Conservation (phyloP, 1,284 basidiomycete species). For the Fomitiporia mediterranea region DNA sequence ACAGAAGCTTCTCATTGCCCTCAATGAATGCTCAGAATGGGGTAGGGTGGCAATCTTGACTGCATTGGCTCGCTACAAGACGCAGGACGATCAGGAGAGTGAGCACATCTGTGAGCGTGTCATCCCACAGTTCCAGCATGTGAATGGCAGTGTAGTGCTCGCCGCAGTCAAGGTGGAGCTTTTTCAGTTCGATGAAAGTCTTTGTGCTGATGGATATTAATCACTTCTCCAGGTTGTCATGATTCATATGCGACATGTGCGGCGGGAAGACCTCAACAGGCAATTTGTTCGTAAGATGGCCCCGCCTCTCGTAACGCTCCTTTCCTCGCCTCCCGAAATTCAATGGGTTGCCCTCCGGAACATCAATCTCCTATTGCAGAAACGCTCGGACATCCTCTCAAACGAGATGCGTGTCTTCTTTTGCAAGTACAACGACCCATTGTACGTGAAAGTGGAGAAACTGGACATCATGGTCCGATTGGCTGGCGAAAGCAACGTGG, state of each 20-base stretch:
- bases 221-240: conserved; percentile 82
- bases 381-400: conserved; percentile 81
- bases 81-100: conserved; percentile 87
- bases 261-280: conserved; percentile 82
- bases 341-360: conserved; percentile 98
- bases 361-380: conserved; percentile 94
- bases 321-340: conserved; percentile 77
- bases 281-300: conserved; percentile 96
- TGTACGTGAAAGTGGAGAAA: conserved; percentile 98
- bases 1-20: conserved; percentile 87
- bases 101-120: conserved; percentile 99
- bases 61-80: conserved; percentile 79
- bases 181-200: background rate
- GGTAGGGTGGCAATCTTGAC: conserved; percentile 91
- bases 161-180: conserved; percentile 83
- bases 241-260: conserved; percentile 88
- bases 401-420: conserved; percentile 99
- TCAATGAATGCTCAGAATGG: conserved; percentile 99
- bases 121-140: conserved; percentile 97
- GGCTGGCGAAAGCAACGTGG: conserved; percentile 88
- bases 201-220: background rate
- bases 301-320: conserved; percentile 82
- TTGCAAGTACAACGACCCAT: conserved; percentile 99
- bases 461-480: conserved; percentile 98
- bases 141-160: conserved; percentile 91